phyloP scores from a whole-genome alignment of 345 rosid species.

The Fremontodendron californicum region DNA sequence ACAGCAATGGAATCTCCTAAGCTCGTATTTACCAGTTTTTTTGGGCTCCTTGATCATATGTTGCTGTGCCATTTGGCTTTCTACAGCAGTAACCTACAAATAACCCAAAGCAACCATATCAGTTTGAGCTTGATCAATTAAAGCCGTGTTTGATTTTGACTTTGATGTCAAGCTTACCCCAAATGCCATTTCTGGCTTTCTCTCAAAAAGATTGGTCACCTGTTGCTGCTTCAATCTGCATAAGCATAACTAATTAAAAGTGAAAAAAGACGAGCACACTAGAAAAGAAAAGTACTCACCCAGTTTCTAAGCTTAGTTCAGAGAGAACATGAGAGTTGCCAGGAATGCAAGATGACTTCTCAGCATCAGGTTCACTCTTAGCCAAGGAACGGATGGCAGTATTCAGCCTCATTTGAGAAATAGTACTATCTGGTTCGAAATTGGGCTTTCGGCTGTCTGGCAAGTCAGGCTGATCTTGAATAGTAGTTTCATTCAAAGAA shows the following conservation, averaged over 20 bases:
- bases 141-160: neutral
- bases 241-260: constrained; percentile 8
- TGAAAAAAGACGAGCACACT: neutral
- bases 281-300: constrained; percentile 25
- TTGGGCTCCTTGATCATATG: constrained; percentile 22
- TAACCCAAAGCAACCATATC: constrained; percentile 1
- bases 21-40: constrained; percentile 38
- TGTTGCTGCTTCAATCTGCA: constrained; percentile 35
- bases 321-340: constrained; percentile 15
- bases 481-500: constrained; percentile 21
- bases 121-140: constrained; percentile 5
- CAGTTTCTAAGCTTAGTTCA: constrained; percentile 21
- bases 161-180: constrained; percentile 32
- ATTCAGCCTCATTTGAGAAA: constrained; percentile 21
- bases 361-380: constrained; percentile 27
- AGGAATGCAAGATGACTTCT: constrained; percentile 20
- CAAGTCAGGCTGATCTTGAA: constrained; percentile 17
- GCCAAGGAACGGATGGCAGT: constrained; percentile 18
- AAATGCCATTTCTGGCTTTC: constrained; percentile 27
- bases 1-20: neutral
- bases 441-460: neutral
- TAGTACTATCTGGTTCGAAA: constrained; percentile 8
- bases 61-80: constrained; percentile 32
- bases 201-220: constrained; percentile 20
- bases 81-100: constrained; percentile 25